Evolutionary conservation across 306 rosid species (phyloP), one percentile per base, ranked within the genome.

Genomic region (Cyclanthera cordifolia): DNA sequence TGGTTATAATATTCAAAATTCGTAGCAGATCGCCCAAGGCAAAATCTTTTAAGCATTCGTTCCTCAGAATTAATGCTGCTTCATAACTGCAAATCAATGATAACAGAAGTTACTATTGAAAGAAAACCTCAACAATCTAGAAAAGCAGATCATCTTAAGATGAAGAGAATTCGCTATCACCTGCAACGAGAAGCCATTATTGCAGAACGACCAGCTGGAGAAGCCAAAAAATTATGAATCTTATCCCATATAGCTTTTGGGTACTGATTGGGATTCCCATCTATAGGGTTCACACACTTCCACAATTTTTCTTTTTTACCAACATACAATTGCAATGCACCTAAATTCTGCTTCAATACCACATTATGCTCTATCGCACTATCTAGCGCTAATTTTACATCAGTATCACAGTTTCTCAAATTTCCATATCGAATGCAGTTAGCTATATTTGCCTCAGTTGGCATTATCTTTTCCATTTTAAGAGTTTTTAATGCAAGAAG

Each of bases 381-480:
- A 64, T 82, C 84, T 75, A 92, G 81, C 23, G 92, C 96, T 80
- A 68, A 82, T 76, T 53, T 85, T 48, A 85, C 89, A 78, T 89
- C 86, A 20, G 79, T 77, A 37, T 49, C 76, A 58, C 76, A 80
- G 75, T 84, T 83, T 68, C 60, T 80, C 6, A 77, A 72, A 73
- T 92, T 93, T 71, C 97, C 95, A 75, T 61, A 87, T 28, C 74
- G 85, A 55, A 92, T 82, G 87, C 86, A 85, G 55, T 84, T 83
- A 14, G 73, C 53, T 68, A 92, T 87, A 77, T 89, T 87, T 25
- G 56, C 83, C 73, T 87, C 93, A 30, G 82, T 87, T 45, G 97
- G 88, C 81, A 83, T 73, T 72, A 92, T 46, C 81, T 71, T 85
- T 78, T 92, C 93, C 24, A 0, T 41, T 79, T 87, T 89, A 73